Evolutionary conservation across 129 eudicot species (phyloP).

Genomic region (Apium graveolens): DNA sequence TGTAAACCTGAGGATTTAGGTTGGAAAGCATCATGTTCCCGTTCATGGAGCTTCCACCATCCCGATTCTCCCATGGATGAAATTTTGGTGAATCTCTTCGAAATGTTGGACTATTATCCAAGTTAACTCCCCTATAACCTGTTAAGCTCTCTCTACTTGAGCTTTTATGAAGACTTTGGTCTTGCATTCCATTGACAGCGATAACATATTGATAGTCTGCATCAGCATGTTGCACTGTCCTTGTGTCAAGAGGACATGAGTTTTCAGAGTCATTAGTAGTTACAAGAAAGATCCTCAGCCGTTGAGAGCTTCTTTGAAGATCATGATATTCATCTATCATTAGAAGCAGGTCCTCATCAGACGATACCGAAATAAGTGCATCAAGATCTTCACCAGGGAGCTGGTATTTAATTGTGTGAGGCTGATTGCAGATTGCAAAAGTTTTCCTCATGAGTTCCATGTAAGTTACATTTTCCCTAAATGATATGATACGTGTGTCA

Average conservation of each 20-base stretch:
- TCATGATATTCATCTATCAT: conserved; percentile 78
- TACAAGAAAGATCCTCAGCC: conserved; percentile 62
- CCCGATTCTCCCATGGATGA: conserved; percentile 18
- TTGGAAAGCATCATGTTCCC: conserved; percentile 14
- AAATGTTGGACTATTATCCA: conserved; percentile 27
- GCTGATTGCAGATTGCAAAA: conserved; percentile 37
- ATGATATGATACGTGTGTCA: conserved; percentile 66
- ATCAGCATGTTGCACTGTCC: conserved; percentile 32
- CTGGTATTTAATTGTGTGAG: conserved; percentile 68
- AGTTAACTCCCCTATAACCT: conserved; percentile 12
- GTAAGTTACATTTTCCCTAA: conserved; percentile 41
- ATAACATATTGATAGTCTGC: conserved; percentile 44
- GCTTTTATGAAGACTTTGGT: conserved; percentile 26
- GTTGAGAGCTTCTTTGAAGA: conserved; percentile 43
- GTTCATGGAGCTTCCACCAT: conserved; percentile 20
- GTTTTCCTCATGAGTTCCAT: conserved; percentile 58
- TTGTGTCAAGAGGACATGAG: conserved; percentile 29
- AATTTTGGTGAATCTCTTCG: conserved; percentile 32
- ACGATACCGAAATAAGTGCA: conserved; percentile 76
- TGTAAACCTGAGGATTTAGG: conserved; percentile 18
- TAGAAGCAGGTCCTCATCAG: conserved; percentile 69
- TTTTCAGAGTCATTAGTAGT: conserved; percentile 38
- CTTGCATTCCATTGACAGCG: conserved; percentile 53
- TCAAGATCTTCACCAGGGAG: conserved; percentile 83
- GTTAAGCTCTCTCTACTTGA: conserved; percentile 41